Conservation (phyloP, 495 filamentous ascomycete species). For the Annulohypoxylon nitens region DNA sequence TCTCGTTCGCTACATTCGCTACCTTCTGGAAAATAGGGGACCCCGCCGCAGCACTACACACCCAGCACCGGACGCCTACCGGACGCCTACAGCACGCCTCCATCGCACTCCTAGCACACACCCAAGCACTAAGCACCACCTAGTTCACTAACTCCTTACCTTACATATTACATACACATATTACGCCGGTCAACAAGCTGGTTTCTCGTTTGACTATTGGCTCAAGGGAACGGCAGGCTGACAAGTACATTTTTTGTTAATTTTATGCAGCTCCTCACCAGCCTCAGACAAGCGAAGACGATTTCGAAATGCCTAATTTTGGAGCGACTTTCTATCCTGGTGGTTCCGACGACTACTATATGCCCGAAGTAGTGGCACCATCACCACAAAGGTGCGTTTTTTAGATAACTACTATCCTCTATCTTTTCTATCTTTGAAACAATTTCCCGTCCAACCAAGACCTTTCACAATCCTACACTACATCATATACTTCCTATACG, state of each 20-base stretch:
- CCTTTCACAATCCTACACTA: not conserved
- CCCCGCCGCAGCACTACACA: not conserved
- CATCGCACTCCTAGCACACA: not conserved
- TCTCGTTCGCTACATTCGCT: not conserved
- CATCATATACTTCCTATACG: not conserved
- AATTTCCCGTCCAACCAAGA: not conserved
- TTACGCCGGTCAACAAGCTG: constrained; percentile 29
- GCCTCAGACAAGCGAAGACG: constrained; percentile 54
- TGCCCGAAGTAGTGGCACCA: constrained; percentile 73
- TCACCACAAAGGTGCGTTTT: constrained; percentile 86
- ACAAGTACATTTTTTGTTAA: constrained; percentile 49
- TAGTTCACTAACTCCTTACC: constrained; percentile 18
- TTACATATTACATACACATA: constrained; percentile 17
- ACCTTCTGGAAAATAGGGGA: not conserved
- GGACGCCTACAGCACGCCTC: not conserved
- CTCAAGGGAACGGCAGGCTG: constrained; percentile 40
- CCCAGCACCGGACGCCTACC: not conserved
- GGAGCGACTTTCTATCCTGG: constrained; percentile 93
- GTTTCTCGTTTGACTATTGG: constrained; percentile 32
- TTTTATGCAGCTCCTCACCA: constrained; percentile 59
- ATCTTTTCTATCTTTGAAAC: constrained; percentile 18
- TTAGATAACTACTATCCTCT: constrained; percentile 26
- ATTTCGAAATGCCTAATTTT: constrained; percentile 66
- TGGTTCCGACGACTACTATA: constrained; percentile 88
- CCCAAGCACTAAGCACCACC: not conserved